These are phyloP conservation scores for Sarocladium kiliense DNA, from an alignment of 2,329 filamentous ascomycete genomes.

Conservation along the genomic window DNA sequence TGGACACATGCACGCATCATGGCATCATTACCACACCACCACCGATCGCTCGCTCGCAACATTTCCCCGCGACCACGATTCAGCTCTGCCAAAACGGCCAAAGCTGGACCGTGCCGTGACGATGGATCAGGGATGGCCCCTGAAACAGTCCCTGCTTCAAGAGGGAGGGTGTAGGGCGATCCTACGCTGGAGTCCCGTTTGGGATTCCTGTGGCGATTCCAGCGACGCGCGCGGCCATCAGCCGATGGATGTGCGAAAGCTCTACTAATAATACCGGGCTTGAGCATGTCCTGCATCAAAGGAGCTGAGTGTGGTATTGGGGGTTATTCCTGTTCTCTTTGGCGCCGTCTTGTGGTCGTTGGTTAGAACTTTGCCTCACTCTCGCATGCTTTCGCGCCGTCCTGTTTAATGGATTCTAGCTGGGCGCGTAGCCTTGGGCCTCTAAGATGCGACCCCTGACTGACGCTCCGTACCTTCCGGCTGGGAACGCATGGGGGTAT, in stretches of 20 bases:
- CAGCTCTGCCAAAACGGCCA: neutral
- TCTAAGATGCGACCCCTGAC: neutral
- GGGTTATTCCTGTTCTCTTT: neutral
- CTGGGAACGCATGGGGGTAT: constrained; percentile 2
- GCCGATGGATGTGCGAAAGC: neutral
- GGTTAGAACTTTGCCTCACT: neutral
- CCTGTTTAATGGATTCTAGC: too few relatives aligned
- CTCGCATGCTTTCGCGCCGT: neutral
- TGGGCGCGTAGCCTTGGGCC: constrained; percentile 5
- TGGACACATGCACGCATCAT: neutral
- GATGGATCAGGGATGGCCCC: constrained; percentile 3
- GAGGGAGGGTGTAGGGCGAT: constrained; percentile 4
- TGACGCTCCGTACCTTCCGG: constrained; percentile 1
- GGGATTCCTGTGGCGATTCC: neutral
- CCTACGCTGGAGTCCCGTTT: constrained; percentile 3
- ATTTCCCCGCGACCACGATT: neutral
- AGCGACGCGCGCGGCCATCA: neutral
- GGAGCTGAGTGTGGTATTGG: neutral
- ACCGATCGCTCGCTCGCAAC: neutral
- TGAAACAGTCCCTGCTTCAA: constrained; percentile 9
- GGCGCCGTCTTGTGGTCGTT: neutral
- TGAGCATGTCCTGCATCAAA: neutral
- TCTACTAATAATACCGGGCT: neutral
- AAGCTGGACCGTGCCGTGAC: neutral
- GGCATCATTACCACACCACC: neutral